Percentiles rank a stretch among this genome's conserved stretches.
Conservation (phyloP, 2,329 filamentous ascomycete species). For the Monosporascus sp. region DNA sequence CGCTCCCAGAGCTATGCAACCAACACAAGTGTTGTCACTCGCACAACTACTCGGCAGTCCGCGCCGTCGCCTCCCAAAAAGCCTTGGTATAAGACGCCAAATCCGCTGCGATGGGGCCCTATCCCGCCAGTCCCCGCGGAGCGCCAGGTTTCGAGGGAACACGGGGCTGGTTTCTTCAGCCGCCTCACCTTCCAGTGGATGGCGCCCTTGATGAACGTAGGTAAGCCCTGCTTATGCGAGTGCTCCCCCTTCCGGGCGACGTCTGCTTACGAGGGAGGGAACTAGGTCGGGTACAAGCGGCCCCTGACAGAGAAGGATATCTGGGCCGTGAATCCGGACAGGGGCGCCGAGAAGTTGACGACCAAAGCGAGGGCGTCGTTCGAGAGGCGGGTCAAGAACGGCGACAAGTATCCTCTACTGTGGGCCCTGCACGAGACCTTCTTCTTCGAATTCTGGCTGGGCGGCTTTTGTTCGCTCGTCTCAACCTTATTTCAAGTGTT, state of each 20-base stretch:
- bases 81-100: conserved; percentile 60
- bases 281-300: conserved; percentile 75
- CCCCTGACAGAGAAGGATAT: conserved; percentile 80
- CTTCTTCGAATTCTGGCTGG: conserved; percentile 77
- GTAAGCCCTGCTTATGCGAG: conserved; percentile 21
- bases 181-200: conserved; percentile 85
- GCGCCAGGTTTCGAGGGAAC: conserved; percentile 58
- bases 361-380: conserved; percentile 64
- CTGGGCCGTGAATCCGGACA: conserved; percentile 79
- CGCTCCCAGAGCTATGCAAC: conserved; percentile 50
- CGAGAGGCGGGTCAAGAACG: conserved; percentile 59
- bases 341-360: conserved; percentile 67
- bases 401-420: conserved; percentile 68
- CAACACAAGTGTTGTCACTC: conserved; percentile 44
- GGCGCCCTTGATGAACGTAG: conserved; percentile 74
- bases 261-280: conserved; percentile 7
- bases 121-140: conserved; percentile 52
- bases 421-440: conserved; percentile 86
- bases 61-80: conserved; percentile 33
- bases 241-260: not conserved
- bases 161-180: conserved; percentile 70
- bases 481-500: conserved; percentile 75
- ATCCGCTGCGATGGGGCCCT: conserved; percentile 57
- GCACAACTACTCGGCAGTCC: conserved; percentile 33
- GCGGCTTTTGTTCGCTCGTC: conserved; percentile 70